These are phyloP conservation scores for Danielozyma ontarioensis DNA, from an alignment of 805 yeast genomes.

Conservation along the genomic window DNA sequence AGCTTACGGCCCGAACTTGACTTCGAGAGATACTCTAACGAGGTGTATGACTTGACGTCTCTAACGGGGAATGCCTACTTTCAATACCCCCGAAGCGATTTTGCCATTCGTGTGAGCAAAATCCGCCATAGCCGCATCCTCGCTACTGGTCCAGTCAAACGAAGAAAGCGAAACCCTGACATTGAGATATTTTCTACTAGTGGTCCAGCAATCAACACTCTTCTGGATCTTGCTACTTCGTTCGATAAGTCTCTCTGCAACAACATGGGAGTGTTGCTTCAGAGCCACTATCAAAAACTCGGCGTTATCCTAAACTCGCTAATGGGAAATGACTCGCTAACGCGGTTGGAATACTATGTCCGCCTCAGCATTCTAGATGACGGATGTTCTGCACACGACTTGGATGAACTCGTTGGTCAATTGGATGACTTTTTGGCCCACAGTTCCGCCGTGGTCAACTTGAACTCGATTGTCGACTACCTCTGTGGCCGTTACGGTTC, in stretches of 20 bases:
- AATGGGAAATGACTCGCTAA: conserved; percentile 1
- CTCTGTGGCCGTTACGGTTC: conserved; percentile 4
- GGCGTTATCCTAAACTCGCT: conserved; percentile 4
- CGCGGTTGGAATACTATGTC: conserved; percentile 12
- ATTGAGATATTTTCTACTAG: conserved; percentile 4
- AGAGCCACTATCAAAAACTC: conserved; percentile 4
- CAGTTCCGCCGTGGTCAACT: conserved; percentile 6
- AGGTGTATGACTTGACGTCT: no score
- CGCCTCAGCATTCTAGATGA: conserved; percentile 13
- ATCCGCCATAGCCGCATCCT: no score
- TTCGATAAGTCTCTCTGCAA: conserved; percentile 4
- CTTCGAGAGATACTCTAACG: conserved; percentile 5
- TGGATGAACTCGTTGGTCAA: conserved; percentile 7
- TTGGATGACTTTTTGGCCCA: conserved; percentile 6
- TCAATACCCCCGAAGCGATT: no score
- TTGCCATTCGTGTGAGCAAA: no score
- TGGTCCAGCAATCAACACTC: no score
- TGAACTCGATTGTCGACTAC: conserved; percentile 16
- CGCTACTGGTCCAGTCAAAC: conserved; percentile 1
- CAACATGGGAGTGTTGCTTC: conserved; percentile 1
- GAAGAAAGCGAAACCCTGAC: conserved; percentile 1
- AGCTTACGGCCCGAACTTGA: conserved; percentile 17
- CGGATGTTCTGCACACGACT: conserved; percentile 7
- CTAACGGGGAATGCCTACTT: no score
- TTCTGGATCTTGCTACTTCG: conserved; percentile 3